Conservation (phyloP, 2,329 filamentous ascomycete genomes). For the Paradendryphiella salina region DNA sequence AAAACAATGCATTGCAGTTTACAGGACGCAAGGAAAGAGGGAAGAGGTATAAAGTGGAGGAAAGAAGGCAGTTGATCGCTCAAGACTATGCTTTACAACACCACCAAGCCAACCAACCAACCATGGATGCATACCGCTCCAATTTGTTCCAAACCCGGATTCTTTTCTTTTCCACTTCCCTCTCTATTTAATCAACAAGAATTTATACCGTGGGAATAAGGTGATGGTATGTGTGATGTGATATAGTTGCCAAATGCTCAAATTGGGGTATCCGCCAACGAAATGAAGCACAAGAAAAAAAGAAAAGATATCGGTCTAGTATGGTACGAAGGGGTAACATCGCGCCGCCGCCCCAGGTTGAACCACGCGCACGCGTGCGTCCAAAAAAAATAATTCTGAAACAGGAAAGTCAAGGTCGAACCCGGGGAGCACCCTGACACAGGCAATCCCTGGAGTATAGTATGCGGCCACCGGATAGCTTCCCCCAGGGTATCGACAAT, state of each 20-base stretch:
- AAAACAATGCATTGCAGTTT: neutral
- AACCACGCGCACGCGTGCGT: constrained; percentile 16
- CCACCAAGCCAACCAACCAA: constrained; percentile 3
- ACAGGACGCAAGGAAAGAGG: constrained; percentile 8
- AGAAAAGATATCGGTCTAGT: constrained; percentile 35
- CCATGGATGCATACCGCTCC: constrained; percentile 8
- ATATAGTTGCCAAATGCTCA: constrained; percentile 42
- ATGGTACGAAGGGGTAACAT: constrained; percentile 31
- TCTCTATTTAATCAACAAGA: constrained; percentile 23
- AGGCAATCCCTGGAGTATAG: constrained; percentile 5
- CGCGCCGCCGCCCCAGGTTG: constrained; percentile 14
- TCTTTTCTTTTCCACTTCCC: constrained; percentile 7
- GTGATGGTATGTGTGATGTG: constrained; percentile 22
- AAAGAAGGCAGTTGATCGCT: constrained; percentile 20
- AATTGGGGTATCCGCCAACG: constrained; percentile 43
- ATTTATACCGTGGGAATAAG: constrained; percentile 10
- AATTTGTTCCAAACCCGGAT: constrained; percentile 14
- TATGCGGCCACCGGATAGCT: constrained; percentile 4
- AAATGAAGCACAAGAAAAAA: constrained; percentile 32
- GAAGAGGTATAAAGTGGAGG: constrained; percentile 1
- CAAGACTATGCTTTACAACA: constrained; percentile 23
- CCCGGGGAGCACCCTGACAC: constrained; percentile 10
- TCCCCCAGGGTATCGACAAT: constrained; percentile 17
- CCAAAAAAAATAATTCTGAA: constrained; percentile 21
- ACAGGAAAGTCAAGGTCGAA: constrained; percentile 17